A percentile compares a stretch with the other conserved stretches of the same genome.
Evolutionary conservation across 192 early-diverging fungal species (phyloP).

Genomic region (Linderina pennispora): DNA sequence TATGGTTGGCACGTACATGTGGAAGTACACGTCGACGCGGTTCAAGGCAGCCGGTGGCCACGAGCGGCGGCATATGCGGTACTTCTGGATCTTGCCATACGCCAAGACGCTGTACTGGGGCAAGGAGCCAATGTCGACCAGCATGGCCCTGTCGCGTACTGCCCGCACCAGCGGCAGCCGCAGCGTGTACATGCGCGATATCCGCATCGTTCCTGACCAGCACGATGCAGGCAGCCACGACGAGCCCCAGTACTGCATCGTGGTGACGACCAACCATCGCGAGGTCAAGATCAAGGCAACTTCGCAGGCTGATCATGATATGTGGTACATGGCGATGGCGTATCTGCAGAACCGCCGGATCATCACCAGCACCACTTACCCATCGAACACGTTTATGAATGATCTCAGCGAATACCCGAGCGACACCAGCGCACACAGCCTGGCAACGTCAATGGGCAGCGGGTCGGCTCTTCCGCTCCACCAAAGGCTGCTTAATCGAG

Average conservation of each 20-base stretch:
- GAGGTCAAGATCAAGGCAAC: slow-evolving; percentile 70
- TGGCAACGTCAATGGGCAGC: slow-evolving; percentile 21
- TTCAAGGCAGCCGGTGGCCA: slow-evolving; percentile 44
- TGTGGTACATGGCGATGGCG: slow-evolving; percentile 60
- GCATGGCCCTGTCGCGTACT: slow-evolving; percentile 20
- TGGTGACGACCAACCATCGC: slow-evolving; percentile 61
- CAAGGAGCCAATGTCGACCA: slow-evolving; percentile 49
- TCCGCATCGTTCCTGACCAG: slow-evolving; percentile 51
- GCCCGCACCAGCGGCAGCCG: slow-evolving; percentile 27
- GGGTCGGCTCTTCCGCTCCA: too few species aligned
- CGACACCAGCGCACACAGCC: slow-evolving; percentile 31
- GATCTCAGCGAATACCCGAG: slow-evolving; percentile 10
- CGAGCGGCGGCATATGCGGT: slow-evolving; percentile 62
- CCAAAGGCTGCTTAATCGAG: too few species aligned
- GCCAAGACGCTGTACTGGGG: slow-evolving; percentile 75
- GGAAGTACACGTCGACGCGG: slow-evolving; percentile 61
- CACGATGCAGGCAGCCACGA: slow-evolving; percentile 12
- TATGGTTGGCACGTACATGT: slow-evolving; percentile 72
- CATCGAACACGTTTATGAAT: slow-evolving; percentile 8
- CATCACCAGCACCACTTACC: slow-evolving; percentile 44
- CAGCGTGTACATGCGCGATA: slow-evolving; percentile 60
- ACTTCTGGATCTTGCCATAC: slow-evolving; percentile 80
- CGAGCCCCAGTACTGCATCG: slow-evolving; percentile 53
- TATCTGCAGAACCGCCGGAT: slow-evolving; percentile 46
- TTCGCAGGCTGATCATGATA: slow-evolving; percentile 58